Conservation (phyloP, 371 early-diverging fungal genomes). For the Dichotomocladium elegans region DNA sequence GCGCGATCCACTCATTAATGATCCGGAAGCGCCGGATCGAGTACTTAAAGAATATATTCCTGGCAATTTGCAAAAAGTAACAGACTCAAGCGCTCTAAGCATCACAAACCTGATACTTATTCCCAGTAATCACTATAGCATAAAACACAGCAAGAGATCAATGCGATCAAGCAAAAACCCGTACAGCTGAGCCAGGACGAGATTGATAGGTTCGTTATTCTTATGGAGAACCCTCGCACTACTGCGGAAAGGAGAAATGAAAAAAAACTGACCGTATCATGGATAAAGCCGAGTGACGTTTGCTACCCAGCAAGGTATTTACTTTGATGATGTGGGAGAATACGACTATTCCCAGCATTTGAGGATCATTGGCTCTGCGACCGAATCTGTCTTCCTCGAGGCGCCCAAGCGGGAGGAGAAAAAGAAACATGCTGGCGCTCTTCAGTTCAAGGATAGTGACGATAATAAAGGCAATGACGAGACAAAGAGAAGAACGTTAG, state of each 20-base stretch:
- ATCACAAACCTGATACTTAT: too few relatives aligned
- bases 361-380: conserved; percentile 72
- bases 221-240: neutral
- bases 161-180: conserved; percentile 27
- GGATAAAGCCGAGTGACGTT: conserved; percentile 54
- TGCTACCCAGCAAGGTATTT: conserved; percentile 85
- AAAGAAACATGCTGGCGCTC: conserved; percentile 17
- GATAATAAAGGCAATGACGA: too few relatives aligned
- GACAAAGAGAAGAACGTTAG: conserved; percentile 36
- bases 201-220: conserved; percentile 31
- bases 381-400: conserved; percentile 78
- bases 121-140: conserved; percentile 12
- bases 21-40: conserved; percentile 71
- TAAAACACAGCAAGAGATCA: conserved; percentile 40
- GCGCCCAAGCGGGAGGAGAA: conserved; percentile 51
- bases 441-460: conserved; percentile 17
- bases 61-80: conserved; percentile 64
- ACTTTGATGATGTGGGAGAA: conserved; percentile 73
- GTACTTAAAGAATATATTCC: conserved; percentile 83
- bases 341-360: conserved; percentile 95
- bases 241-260: neutral
- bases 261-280: neutral
- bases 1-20: conserved; percentile 87
- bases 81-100: too few relatives aligned
- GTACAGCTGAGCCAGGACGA: conserved; percentile 42